These are phyloP conservation scores for Colletotrichum sp. DNA, from an alignment of 2,329 filamentous ascomycete genomes.

Conservation along the genomic window DNA sequence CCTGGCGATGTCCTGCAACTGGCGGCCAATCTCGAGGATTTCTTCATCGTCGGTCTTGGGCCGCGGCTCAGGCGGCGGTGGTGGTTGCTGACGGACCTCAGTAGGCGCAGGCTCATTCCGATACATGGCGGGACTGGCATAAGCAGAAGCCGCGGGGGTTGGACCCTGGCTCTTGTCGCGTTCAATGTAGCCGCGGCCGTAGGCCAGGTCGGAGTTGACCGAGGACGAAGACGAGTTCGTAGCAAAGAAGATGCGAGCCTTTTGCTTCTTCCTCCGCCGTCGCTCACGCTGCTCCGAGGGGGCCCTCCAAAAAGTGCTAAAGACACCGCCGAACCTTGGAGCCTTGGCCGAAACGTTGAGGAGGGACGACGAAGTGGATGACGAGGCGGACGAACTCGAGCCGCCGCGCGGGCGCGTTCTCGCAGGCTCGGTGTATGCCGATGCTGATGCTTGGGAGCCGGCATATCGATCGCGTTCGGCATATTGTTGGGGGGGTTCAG, in stretches of 20 bases:
- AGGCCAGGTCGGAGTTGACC: slow-evolving; percentile 71
- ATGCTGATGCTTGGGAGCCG: slow-evolving; percentile 8
- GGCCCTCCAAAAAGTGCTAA: slow-evolving; percentile 68
- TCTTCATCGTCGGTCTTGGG: slow-evolving; percentile 58
- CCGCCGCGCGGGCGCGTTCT: slow-evolving; percentile 32
- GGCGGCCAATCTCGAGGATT: slow-evolving; percentile 59
- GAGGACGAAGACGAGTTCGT: slow-evolving; percentile 71
- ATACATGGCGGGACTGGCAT: background rate
- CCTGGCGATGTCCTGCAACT: slow-evolving; percentile 58
- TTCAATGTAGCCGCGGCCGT: slow-evolving; percentile 65
- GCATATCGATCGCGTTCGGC: slow-evolving; percentile 6
- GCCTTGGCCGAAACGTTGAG: slow-evolving; percentile 69
- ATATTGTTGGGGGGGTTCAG: slow-evolving; percentile 1
- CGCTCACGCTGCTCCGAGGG: slow-evolving; percentile 59
- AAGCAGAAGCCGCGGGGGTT: slow-evolving; percentile 27
- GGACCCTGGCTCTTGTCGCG: slow-evolving; percentile 37
- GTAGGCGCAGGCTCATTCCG: slow-evolving; percentile 13
- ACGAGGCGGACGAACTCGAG: slow-evolving; percentile 46
- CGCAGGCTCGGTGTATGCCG: slow-evolving; percentile 6
- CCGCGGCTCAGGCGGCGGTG: slow-evolving; percentile 21
- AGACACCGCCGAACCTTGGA: slow-evolving; percentile 55
- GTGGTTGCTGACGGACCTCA: slow-evolving; percentile 23
- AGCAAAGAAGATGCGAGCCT: slow-evolving; percentile 61
- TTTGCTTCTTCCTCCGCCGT: slow-evolving; percentile 44
- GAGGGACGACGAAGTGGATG: slow-evolving; percentile 62